Evolutionary conservation across 1,284 basidiomycete genomes (phyloP).

Genomic region (Papiliotrema terrestris): DNA sequence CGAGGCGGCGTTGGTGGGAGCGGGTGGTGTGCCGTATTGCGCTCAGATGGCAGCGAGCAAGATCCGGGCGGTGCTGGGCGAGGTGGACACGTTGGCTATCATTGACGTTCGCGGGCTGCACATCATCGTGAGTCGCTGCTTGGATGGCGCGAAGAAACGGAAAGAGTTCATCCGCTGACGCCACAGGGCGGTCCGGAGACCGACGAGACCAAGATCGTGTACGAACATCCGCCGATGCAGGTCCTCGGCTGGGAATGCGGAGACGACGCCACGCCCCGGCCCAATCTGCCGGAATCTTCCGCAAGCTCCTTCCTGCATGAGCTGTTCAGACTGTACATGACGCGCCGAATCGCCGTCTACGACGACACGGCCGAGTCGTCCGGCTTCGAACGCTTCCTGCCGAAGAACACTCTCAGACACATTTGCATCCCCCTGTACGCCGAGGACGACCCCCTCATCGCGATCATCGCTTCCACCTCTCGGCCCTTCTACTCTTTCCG

Average conservation of each 20-base stretch:
- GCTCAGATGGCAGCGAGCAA: not conserved
- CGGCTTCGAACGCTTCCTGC: constrained; percentile 18
- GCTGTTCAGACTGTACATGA: not conserved
- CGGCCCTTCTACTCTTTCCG: constrained; percentile 6
- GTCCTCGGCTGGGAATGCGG: no score
- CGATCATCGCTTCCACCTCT: constrained; percentile 19
- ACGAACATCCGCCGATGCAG: no score
- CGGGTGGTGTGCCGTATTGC: not conserved
- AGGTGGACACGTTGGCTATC: not conserved
- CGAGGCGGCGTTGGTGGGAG: not conserved
- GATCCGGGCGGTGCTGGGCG: not conserved
- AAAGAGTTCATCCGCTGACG: not conserved
- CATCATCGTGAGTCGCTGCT: not conserved
- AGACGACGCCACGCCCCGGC: no score
- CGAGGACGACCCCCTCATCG: constrained; percentile 19
- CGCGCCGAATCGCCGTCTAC: not conserved
- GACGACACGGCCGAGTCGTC: constrained; percentile 6
- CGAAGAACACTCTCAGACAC: constrained; percentile 9
- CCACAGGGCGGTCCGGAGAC: no score
- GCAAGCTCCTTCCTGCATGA: no score
- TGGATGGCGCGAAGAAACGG: not conserved
- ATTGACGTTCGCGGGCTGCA: constrained; percentile 2
- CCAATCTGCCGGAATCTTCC: no score
- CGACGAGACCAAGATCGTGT: no score
- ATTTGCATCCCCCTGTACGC: constrained; percentile 25